Evolutionary conservation across 2,329 filamentous ascomycete species (phyloP), one percentile per base, ranked within the genome.

Genomic region (Colletotrichum horii): DNA sequence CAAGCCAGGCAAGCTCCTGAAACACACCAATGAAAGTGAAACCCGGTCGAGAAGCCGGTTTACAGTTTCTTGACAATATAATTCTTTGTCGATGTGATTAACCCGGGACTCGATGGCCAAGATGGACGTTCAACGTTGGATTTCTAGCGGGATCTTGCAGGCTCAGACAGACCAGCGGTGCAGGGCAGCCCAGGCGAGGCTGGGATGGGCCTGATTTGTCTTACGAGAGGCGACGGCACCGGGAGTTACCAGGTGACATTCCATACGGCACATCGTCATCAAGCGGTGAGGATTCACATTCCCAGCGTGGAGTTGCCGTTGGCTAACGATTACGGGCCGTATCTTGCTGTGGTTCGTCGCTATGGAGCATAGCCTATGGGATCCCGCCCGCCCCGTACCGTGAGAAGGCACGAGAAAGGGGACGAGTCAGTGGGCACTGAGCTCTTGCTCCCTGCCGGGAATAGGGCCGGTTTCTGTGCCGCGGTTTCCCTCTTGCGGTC

Each of bases 271-370:
- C 65, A 58, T 73, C 56, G 70, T 73, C 64, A 73, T 75, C 73
- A 74, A 73, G 73, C 73, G 73, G 73, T 75, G 73, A 75, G 70
- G 19, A 30, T 65, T 75, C 70, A 72, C 38, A 43, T 64, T 73
- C 64, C 58, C 32, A 56, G 58, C 48, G 58, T 75, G 70, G 73
- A 73, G 70, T 65, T 73, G 58, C 62, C 62, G 73, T 75, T 74
- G 70, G 58, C 70, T 73, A 73, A 75, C 32, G 64, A 73, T 75
- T 75, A 73, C 73, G 73, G 73, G 38, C 73, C 64, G 70, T 75
- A 64, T 75, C 58, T 67, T 68, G 70, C 43, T 68, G 34, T 64
- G 70, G 55, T 73, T 71, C 70, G 34, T 73, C 38, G 61, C 32
- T 48, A 36, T 70, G 60, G 64, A 16, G 14, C 52, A 28, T 58